Evolutionary conservation across 495 filamentous ascomycete genomes (phyloP).

Genomic region (Penicillium goetzii): DNA sequence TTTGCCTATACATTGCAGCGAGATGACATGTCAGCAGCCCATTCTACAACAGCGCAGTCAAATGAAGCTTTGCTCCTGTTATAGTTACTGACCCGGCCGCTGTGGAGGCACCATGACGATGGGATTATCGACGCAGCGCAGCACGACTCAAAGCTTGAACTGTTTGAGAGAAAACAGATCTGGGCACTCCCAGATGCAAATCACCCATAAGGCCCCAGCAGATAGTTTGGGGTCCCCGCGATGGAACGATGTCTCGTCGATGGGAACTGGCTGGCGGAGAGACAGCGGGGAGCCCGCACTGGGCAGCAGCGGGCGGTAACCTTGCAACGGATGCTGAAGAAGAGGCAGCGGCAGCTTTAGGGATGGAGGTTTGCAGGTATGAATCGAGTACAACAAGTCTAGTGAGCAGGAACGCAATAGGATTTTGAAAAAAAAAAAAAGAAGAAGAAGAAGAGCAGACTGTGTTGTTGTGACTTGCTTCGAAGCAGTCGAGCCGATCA

Average conservation of each 20-base stretch:
- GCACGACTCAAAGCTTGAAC: not conserved
- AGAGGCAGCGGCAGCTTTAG: not conserved
- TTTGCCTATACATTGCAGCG: conserved; percentile 52
- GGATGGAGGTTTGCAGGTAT: not conserved
- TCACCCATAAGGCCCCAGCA: conserved; percentile 14
- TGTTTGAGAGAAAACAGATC: not conserved
- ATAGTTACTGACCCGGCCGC: conserved; percentile 38
- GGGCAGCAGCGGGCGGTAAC: conserved; percentile 29
- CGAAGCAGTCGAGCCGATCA: not conserved
- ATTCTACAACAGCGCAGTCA: not conserved
- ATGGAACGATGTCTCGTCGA: conserved; percentile 9
- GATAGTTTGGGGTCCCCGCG: conserved; percentile 2
- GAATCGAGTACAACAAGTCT: not conserved
- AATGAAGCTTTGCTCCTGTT: conserved; percentile 1
- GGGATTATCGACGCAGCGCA: conserved; percentile 24
- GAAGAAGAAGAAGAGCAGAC: conserved; percentile 3
- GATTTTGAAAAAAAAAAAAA: not conserved
- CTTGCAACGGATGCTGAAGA: conserved; percentile 9
- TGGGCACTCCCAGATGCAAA: conserved; percentile 12
- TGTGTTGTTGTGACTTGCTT: not conserved
- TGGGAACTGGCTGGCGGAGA: conserved; percentile 26
- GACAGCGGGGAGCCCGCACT: conserved; percentile 37
- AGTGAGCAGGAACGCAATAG: not conserved
- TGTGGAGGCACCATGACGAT: conserved; percentile 41
- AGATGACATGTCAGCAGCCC: conserved; percentile 6